Base-by-base conservation (phyloP, 2,329 filamentous ascomycete genomes). In the Dothideomycetes sp. region DNA sequence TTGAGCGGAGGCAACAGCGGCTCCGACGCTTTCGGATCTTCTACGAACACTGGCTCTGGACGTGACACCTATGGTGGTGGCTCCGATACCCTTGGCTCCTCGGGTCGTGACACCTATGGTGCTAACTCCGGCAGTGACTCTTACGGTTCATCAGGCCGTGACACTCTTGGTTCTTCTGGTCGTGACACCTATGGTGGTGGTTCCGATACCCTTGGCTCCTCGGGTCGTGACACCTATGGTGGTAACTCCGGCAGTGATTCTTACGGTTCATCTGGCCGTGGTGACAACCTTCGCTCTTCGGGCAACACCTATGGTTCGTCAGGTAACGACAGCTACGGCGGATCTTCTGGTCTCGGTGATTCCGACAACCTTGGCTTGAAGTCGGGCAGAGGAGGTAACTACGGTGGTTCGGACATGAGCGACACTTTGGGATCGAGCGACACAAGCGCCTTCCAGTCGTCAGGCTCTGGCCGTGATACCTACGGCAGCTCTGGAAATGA, bases 201-300 rank as follows among this genome's bases (percentile, higher is more conserved):
- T 4, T 18, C 27, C 8, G 24, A 32, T 17, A 40, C 51, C 35
- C 49, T 48, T 41, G 45, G 41, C 34, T 42, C 48, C 22, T 43
- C 46, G 4, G 32, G 45, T 50, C 60, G 47, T 38, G 30, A 49
- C 18, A 23, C 11, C 31, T 33, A 23, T 15, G 31, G 18, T 10
- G 58, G 57, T 7, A 49, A 51, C 1, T 57, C 54, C 4, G 53
- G 54, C 22, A 57, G 59, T 11, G 57, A 59, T 3, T 58, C 58
- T 9, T 60, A 60, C 40, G 62, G 58, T 27, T 20, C 23, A 16
- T 27, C 23, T 11, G 40, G 33, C 22, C 27, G 25, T 13, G 38
- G 40, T 29, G 27, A 43, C 13, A 25, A 33, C 18, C 25, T 24
- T 6, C 19, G 34, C 20, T 36, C 33, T 3, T 27, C 23, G 6